Evolutionary conservation across 2,329 filamentous ascomycete genomes (phyloP).

Genomic region (Curvularia spicifera): DNA sequence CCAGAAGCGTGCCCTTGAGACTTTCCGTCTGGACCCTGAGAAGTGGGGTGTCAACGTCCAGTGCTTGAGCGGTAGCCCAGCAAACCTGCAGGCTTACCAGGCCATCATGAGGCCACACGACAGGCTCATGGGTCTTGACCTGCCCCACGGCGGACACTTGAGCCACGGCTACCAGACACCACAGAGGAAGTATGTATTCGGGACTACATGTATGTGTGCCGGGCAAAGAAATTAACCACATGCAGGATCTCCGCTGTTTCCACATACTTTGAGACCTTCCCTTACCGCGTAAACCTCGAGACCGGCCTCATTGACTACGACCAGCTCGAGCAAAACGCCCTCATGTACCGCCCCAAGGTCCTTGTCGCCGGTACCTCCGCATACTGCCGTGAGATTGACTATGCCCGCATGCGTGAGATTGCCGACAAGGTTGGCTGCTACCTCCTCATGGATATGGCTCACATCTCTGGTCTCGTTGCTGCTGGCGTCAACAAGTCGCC

Average conservation of each 20-base stretch:
- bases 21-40: conserved; percentile 81
- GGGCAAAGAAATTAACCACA: conserved; percentile 19
- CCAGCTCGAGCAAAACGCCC: conserved; percentile 83
- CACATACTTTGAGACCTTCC: conserved; percentile 98
- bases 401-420: conserved; percentile 87
- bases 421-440: conserved; percentile 92
- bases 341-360: conserved; percentile 92
- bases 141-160: conserved; percentile 92
- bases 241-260: conserved; percentile 90
- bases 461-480: conserved; percentile 93
- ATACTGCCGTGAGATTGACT: conserved; percentile 96
- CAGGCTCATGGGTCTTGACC: conserved; percentile 93
- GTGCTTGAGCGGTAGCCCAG: conserved; percentile 82
- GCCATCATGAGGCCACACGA: conserved; percentile 96
- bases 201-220: not conserved
- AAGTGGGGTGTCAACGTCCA: conserved; percentile 99
- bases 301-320: conserved; percentile 97
- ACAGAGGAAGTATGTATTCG: conserved; percentile 74
- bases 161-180: conserved; percentile 98
- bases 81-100: conserved; percentile 98
- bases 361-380: conserved; percentile 94
- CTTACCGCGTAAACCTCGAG: conserved; percentile 87
- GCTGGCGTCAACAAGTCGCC: conserved; percentile 90
- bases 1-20: conserved; percentile 85
- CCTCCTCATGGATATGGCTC: conserved; percentile 93